A percentile compares a stretch with the other conserved stretches of the same genome.
These are phyloP conservation scores for Bertia moriformis DNA, from an alignment of 2,329 filamentous ascomycete genomes.

Conservation along the genomic window DNA sequence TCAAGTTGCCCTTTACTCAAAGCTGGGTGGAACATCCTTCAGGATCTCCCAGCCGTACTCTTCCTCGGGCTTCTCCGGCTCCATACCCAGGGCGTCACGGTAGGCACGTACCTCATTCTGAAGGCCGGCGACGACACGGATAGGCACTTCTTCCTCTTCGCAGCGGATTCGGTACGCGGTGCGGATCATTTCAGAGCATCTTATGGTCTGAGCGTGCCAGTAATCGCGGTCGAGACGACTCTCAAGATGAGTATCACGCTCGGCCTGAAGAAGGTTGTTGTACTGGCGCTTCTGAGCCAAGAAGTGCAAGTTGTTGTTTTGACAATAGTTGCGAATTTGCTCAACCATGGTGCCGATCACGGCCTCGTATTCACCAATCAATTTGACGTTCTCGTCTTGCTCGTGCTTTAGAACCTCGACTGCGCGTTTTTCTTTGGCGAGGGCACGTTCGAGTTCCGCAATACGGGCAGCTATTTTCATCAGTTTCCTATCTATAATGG, in stretches of 20 bases:
- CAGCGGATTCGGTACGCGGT: conserved; percentile 27
- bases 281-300: conserved; percentile 28
- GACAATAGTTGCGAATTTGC: conserved; percentile 31
- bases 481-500: background rate
- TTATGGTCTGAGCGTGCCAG: conserved; percentile 29
- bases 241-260: conserved; percentile 29
- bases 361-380: conserved; percentile 30
- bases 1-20: conserved; percentile 1
- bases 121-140: conserved; percentile 25
- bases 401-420: conserved; percentile 25
- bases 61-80: conserved; percentile 27
- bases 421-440: conserved; percentile 24
- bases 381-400: conserved; percentile 26
- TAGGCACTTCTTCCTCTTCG: conserved; percentile 26
- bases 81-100: conserved; percentile 28
- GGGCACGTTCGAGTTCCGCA: conserved; percentile 27
- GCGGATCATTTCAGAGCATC: conserved; percentile 29
- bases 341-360: conserved; percentile 29
- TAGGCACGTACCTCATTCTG: conserved; percentile 31
- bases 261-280: conserved; percentile 30
- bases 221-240: conserved; percentile 30
- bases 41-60: conserved; percentile 31
- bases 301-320: conserved; percentile 29
- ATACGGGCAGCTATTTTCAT: conserved; percentile 23
- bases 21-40: conserved; percentile 20